Evolutionary conservation across 2,329 filamentous ascomycete species (phyloP).

Genomic region (Tolypocladium inflatum): DNA sequence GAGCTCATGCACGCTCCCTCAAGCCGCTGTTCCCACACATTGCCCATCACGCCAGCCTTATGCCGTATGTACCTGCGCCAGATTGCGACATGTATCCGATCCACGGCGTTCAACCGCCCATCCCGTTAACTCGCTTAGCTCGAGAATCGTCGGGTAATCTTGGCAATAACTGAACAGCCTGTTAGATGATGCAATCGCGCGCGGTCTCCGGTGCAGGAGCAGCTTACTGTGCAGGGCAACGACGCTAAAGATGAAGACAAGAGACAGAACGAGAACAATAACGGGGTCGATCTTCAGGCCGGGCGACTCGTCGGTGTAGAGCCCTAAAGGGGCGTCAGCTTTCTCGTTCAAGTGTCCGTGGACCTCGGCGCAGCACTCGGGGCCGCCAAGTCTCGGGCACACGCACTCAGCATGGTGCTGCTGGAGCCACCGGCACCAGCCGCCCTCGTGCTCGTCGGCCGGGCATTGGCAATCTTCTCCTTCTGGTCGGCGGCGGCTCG

Average conservation of each 20-base stretch:
- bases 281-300: conserved; percentile 97
- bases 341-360: neutral
- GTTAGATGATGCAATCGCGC: conserved; percentile 10
- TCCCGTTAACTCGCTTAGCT: conserved; percentile 30
- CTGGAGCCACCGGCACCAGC: conserved; percentile 93
- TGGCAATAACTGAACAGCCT: conserved; percentile 70
- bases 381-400: neutral
- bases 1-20: neutral
- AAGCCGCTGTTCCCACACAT: neutral
- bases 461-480: conserved; percentile 89
- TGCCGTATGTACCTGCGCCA: neutral
- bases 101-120: neutral
- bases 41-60: neutral
- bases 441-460: conserved; percentile 84
- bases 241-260: conserved; percentile 98
- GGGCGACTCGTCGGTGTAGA: conserved; percentile 97
- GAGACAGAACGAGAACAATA: conserved; percentile 87
- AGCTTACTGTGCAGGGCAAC: conserved; percentile 88
- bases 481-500: conserved; percentile 95
- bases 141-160: conserved; percentile 83
- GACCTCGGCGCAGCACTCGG: neutral
- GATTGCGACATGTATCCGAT: neutral
- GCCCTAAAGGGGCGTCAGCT: conserved; percentile 42
- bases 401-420: conserved; percentile 95
- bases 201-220: neutral